Conservation (phyloP, 768 basidiomycete species). For the Pisolithus tinctorius region DNA sequence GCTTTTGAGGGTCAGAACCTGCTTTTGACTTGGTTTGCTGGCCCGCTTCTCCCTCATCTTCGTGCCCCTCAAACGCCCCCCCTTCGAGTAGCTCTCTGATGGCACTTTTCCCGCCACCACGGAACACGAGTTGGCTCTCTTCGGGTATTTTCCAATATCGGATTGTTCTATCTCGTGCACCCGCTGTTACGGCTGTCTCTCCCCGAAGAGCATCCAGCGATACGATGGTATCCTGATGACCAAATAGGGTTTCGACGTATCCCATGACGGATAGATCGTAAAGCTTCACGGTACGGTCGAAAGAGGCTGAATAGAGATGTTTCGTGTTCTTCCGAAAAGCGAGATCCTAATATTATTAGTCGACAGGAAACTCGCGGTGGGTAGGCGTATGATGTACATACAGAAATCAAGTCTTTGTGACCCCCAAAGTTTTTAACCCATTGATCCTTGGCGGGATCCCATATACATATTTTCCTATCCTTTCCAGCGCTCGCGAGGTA, state of each 20-base stretch:
- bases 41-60: slow-evolving; percentile 42
- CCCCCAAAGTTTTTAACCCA: slow-evolving; percentile 84
- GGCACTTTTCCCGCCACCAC: slow-evolving; percentile 86
- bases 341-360: slow-evolving; percentile 39
- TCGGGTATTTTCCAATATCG: slow-evolving; percentile 97
- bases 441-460: slow-evolving; percentile 69
- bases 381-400: slow-evolving; percentile 42
- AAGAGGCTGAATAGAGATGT: slow-evolving; percentile 64
- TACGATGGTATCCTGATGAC: slow-evolving; percentile 87
- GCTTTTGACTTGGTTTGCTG: slow-evolving; percentile 32
- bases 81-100: slow-evolving; percentile 79
- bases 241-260: slow-evolving; percentile 94
- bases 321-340: slow-evolving; percentile 74
- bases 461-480: slow-evolving; percentile 77
- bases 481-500: slow-evolving; percentile 83
- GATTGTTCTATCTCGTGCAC: slow-evolving; percentile 84
- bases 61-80: slow-evolving; percentile 50
- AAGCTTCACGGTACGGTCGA: slow-evolving; percentile 86
- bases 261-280: slow-evolving; percentile 81
- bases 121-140: slow-evolving; percentile 91
- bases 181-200: slow-evolving; percentile 82
- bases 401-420: slow-evolving; percentile 62
- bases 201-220: slow-evolving; percentile 73
- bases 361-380: slow-evolving; percentile 19
- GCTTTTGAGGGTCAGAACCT: slow-evolving; percentile 24